These are phyloP conservation scores for Trichosporon ovoides DNA, from an alignment of 1,284 basidiomycete genomes.

Conservation along the genomic window DNA sequence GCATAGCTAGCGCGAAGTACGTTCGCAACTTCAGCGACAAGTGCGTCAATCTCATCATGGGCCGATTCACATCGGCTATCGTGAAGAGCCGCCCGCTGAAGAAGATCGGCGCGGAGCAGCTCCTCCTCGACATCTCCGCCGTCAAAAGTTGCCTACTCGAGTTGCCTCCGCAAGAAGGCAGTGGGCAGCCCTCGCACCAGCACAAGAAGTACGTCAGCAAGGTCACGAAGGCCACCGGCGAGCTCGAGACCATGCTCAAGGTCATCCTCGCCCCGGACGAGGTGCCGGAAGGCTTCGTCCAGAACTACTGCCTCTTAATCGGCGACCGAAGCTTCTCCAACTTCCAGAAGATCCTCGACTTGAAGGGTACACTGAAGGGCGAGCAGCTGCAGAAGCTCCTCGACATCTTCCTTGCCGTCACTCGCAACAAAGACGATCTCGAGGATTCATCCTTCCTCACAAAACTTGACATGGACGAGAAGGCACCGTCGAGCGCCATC, in stretches of 20 bases:
- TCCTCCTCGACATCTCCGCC: constrained; percentile 83
- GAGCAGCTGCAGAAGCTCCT: constrained; percentile 77
- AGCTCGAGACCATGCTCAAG: constrained; percentile 84
- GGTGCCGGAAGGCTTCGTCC: constrained; percentile 82
- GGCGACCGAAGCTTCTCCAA: constrained; percentile 89
- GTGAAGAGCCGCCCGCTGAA: constrained; percentile 81
- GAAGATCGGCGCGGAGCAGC: constrained; percentile 86
- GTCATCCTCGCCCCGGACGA: constrained; percentile 87
- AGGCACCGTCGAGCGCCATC: neutral
- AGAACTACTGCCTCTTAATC: constrained; percentile 87
- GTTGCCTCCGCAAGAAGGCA: constrained; percentile 57
- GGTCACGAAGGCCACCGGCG: constrained; percentile 71
- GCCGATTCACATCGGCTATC: constrained; percentile 77
- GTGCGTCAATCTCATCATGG: constrained; percentile 71
- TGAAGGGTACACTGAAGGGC: constrained; percentile 81
- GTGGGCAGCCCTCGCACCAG: constrained; percentile 34
- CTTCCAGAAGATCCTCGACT: constrained; percentile 97
- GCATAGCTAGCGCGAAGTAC: constrained; percentile 89
- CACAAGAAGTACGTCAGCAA: constrained; percentile 77
- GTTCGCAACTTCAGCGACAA: constrained; percentile 87
- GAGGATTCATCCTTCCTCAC: constrained; percentile 84
- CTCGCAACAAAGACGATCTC: constrained; percentile 79
- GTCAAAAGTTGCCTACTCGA: constrained; percentile 80
- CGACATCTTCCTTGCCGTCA: constrained; percentile 84
- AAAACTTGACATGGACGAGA: constrained; percentile 80